Conservation (phyloP, 2,329 filamentous ascomycete species). For the Leptosphaerulina australis region DNA sequence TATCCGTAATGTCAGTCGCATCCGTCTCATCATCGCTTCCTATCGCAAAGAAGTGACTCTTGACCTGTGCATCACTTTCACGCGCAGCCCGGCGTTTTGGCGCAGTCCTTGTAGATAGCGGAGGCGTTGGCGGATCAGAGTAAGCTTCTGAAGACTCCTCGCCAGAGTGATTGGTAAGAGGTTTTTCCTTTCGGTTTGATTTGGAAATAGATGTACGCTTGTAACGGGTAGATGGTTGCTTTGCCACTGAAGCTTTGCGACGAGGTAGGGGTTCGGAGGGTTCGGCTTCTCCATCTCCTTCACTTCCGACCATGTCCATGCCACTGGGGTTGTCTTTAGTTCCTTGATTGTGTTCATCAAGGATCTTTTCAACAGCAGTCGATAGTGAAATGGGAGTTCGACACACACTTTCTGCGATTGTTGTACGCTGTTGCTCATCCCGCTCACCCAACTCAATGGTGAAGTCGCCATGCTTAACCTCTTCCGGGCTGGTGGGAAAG, state of each 20-base stretch:
- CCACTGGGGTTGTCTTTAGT: no score
- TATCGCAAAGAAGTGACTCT: slow-evolving; percentile 44
- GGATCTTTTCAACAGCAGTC: slow-evolving; percentile 34
- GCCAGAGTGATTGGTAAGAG: no score
- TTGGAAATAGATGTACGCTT: slow-evolving; percentile 15
- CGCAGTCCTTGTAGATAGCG: slow-evolving; percentile 19
- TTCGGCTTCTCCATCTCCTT: slow-evolving; percentile 22
- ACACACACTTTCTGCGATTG: slow-evolving; percentile 21
- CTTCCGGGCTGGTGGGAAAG: slow-evolving; percentile 46
- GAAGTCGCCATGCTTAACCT: slow-evolving; percentile 39
- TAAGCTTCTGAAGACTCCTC: slow-evolving; percentile 19
- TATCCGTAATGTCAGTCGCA: slow-evolving; percentile 33
- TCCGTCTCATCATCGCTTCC: slow-evolving; percentile 44
- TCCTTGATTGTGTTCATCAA: slow-evolving; percentile 9
- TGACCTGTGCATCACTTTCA: slow-evolving; percentile 40
- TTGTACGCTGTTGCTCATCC: neutral
- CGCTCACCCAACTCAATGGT: slow-evolving; percentile 43
- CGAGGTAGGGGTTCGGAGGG: slow-evolving; percentile 12
- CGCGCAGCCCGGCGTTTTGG: slow-evolving; percentile 36
- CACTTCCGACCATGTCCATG: slow-evolving; percentile 28
- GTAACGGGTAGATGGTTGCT: slow-evolving; percentile 2
- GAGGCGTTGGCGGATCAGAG: slow-evolving; percentile 14
- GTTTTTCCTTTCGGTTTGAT: no score
- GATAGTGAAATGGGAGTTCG: slow-evolving; percentile 47
- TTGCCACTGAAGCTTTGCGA: slow-evolving; percentile 17